These are phyloP conservation scores for Dichotomocladium elegans DNA, from an alignment of 371 early-diverging fungal species.

Conservation along the genomic window DNA sequence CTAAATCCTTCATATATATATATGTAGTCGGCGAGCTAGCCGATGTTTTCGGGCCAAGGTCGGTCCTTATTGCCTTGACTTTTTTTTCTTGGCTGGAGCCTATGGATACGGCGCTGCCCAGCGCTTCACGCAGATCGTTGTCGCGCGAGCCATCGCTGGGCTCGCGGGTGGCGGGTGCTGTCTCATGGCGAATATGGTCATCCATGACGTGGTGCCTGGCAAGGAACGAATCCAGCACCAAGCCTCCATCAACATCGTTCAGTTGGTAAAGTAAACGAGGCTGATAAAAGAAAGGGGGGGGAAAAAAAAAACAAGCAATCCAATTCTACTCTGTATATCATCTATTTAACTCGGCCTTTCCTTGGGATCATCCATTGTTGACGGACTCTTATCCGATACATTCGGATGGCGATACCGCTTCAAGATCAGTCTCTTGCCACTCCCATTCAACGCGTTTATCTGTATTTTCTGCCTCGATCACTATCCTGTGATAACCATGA, in stretches of 20 bases:
- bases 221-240: conserved; percentile 30
- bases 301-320: background rate
- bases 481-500: conserved; percentile 7
- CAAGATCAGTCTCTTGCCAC: conserved; percentile 69
- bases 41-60: conserved; percentile 6
- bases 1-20: background rate
- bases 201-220: conserved; percentile 29
- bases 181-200: background rate
- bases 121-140: conserved; percentile 62
- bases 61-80: background rate
- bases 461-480: conserved; percentile 20
- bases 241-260: conserved; percentile 33
- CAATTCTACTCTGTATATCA: too few relatives aligned
- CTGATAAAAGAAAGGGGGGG: background rate
- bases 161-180: conserved; percentile 71
- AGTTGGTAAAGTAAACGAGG: too few relatives aligned
- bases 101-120: conserved; percentile 52
- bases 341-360: conserved; percentile 18
- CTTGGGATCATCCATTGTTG: conserved; percentile 33
- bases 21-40: conserved; percentile 7
- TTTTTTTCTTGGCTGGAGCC: conserved; percentile 18
- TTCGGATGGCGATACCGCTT: conserved; percentile 69
- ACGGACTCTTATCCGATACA: conserved; percentile 48
- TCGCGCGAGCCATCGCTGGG: conserved; percentile 71
- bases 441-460: conserved; percentile 23